These are phyloP conservation scores for Arctium minus DNA, from an alignment of 129 eudicot species.

Conservation along the genomic window DNA sequence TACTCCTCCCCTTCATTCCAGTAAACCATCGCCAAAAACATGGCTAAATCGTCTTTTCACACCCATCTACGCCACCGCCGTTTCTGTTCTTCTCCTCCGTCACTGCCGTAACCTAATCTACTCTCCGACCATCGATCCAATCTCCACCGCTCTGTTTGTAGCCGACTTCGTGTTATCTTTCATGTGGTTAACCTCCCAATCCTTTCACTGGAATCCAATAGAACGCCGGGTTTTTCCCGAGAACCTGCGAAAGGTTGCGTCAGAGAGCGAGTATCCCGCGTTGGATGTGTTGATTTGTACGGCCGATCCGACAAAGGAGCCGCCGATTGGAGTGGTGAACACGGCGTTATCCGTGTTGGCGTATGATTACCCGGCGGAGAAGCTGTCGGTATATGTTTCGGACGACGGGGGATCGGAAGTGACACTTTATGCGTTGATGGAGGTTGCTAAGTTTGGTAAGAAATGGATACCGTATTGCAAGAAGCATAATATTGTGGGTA, in stretches of 20 bases:
- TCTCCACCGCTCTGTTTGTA: conserved; percentile 21
- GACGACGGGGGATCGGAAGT: conserved; percentile 55
- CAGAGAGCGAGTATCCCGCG: conserved; percentile 33
- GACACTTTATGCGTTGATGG: conserved; percentile 47
- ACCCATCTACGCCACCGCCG: conserved; percentile 21
- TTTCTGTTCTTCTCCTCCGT: conserved; percentile 31
- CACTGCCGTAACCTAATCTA: conserved; percentile 20
- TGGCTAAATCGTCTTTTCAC: conserved; percentile 48
- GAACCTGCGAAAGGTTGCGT: conserved; percentile 24
- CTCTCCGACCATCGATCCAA: conserved; percentile 14
- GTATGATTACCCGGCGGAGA: conserved; percentile 42
- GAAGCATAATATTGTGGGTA: conserved; percentile 25
- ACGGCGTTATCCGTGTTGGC: conserved; percentile 66
- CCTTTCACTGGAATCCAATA: conserved; percentile 48
- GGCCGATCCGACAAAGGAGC: conserved; percentile 70
- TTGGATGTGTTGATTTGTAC: conserved; percentile 68
- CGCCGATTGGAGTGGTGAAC: conserved; percentile 51
- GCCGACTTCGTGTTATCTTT: conserved; percentile 52
- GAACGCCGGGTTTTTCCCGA: conserved; percentile 33
- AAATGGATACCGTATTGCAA: conserved; percentile 52
- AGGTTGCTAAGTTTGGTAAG: conserved; percentile 44
- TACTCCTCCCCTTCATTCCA: conserved; percentile 1
- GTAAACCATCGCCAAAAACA: conserved; percentile 14
- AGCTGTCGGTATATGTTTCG: conserved; percentile 44
- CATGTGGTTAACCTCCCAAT: conserved; percentile 46